Evolutionary conservation across 1,139 yeast genomes (phyloP).

Genomic region (Yamadazyma mexicana): DNA sequence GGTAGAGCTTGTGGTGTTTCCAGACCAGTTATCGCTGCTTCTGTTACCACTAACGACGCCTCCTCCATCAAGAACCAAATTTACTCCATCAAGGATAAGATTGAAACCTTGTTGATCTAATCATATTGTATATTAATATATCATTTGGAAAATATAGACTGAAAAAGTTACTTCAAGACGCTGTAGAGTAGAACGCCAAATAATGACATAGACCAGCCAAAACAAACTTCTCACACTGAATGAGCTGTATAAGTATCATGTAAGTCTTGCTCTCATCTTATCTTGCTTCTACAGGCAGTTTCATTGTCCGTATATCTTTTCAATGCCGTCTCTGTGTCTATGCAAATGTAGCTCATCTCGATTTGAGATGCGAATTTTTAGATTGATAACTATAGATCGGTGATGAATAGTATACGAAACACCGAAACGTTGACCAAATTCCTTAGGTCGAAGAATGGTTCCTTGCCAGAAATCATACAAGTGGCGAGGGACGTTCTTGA

Average conservation of each 20-base stretch:
- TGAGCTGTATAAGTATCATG: too few relatives aligned
- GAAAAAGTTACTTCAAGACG: too few relatives aligned
- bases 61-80: slow-evolving; percentile 97
- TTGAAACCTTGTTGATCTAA: slow-evolving; percentile 94
- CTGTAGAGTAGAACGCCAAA: too few relatives aligned
- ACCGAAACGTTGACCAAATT: slow-evolving; percentile 66
- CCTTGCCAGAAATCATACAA: slow-evolving; percentile 42
- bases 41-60: slow-evolving; percentile 97
- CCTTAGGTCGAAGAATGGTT: slow-evolving; percentile 56
- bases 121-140: slow-evolving; percentile 3
- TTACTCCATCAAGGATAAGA: slow-evolving; percentile 97
- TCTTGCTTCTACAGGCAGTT: not conserved
- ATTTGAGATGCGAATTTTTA: slow-evolving; percentile 8
- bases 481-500: slow-evolving; percentile 44
- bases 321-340: slow-evolving; percentile 1
- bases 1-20: slow-evolving; percentile 99
- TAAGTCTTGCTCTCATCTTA: too few relatives aligned
- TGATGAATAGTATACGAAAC: slow-evolving; percentile 28
- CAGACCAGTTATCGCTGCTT: slow-evolving; percentile 98
- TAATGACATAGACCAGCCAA: too few relatives aligned
- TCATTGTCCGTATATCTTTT: not conserved
- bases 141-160: not conserved
- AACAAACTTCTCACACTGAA: too few relatives aligned
- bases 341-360: slow-evolving; percentile 2
- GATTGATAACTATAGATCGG: slow-evolving; percentile 4